phyloP scores from a whole-genome alignment of 345 rosid species.

The Lagerstroemia speciosa region DNA sequence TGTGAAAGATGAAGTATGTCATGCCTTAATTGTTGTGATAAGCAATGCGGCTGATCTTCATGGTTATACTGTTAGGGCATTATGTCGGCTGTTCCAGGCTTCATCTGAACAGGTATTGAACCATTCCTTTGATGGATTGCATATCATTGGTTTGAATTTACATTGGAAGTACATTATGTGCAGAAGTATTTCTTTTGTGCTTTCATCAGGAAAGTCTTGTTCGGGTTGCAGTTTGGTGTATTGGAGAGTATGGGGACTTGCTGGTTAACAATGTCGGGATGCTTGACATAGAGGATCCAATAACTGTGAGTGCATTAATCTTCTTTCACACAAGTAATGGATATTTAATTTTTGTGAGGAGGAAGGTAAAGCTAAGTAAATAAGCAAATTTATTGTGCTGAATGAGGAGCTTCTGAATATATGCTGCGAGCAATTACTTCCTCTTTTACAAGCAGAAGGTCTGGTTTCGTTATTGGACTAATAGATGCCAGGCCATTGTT shows the following conservation, averaged over 20 bases:
- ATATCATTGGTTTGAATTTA: neutral
- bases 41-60: slow-evolving; percentile 95
- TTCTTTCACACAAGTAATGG: neutral
- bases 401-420: neutral
- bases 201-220: slow-evolving; percentile 76
- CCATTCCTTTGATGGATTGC: neutral
- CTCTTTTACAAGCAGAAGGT: neutral
- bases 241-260: slow-evolving; percentile 98
- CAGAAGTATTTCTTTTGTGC: slow-evolving; percentile 12
- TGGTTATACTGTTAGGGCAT: slow-evolving; percentile 84
- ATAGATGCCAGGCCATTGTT: neutral
- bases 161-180: neutral
- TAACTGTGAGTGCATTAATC: slow-evolving; percentile 55
- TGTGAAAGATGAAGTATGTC: slow-evolving; percentile 98
- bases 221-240: slow-evolving; percentile 96
- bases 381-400: neutral
- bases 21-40: slow-evolving; percentile 86
- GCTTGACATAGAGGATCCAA: slow-evolving; percentile 80
- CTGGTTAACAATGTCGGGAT: slow-evolving; percentile 79
- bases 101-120: slow-evolving; percentile 67
- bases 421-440: neutral
- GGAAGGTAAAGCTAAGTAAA: neutral
- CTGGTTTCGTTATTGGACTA: neutral
- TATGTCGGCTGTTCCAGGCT: slow-evolving; percentile 66
- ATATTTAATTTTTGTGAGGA: neutral